Percentiles rank a stretch among this genome's conserved stretches.
Conservation (phyloP, 2,329 filamentous ascomycete genomes). For the Xylariaceae sp. region DNA sequence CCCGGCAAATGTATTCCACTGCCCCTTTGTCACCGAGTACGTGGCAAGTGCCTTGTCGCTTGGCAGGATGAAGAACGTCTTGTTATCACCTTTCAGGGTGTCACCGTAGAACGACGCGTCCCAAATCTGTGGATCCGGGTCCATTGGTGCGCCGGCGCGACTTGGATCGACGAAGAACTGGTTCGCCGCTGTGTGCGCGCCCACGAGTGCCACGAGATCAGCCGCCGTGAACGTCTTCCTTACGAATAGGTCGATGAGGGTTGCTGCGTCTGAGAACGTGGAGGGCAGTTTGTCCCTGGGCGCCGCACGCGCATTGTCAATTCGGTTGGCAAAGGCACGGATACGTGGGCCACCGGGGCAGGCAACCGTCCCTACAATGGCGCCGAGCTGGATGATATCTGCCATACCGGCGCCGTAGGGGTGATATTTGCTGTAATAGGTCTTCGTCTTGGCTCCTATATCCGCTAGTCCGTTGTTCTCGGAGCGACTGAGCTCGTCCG, state of each 20-base stretch:
- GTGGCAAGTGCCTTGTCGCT: constrained; percentile 29
- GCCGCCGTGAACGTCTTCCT: constrained; percentile 46
- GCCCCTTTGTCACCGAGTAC: constrained; percentile 18
- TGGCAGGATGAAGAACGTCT: constrained; percentile 32
- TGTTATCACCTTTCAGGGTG: constrained; percentile 31
- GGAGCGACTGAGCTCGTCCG: constrained; percentile 36
- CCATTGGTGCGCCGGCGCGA: constrained; percentile 38
- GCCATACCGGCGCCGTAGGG: constrained; percentile 42
- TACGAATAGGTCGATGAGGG: constrained; percentile 42
- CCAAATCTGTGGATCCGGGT: constrained; percentile 46
- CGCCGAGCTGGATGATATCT: constrained; percentile 49
- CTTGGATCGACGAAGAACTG: constrained; percentile 42
- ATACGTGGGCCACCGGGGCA: constrained; percentile 50
- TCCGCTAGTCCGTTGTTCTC: constrained; percentile 44
- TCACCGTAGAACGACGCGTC: constrained; percentile 46
- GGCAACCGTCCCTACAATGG: constrained; percentile 42
- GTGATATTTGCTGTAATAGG: constrained; percentile 37
- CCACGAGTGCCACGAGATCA: constrained; percentile 50
- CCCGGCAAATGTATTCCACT: constrained; percentile 27
- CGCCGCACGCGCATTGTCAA: constrained; percentile 37
- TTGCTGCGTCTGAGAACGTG: constrained; percentile 36
- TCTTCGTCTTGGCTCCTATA: constrained; percentile 36
- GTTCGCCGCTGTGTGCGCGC: constrained; percentile 47
- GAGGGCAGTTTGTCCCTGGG: constrained; percentile 43
- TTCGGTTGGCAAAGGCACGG: constrained; percentile 44